phyloP scores from a whole-genome alignment of 148 eudicot species.

The Cornus florida region DNA sequence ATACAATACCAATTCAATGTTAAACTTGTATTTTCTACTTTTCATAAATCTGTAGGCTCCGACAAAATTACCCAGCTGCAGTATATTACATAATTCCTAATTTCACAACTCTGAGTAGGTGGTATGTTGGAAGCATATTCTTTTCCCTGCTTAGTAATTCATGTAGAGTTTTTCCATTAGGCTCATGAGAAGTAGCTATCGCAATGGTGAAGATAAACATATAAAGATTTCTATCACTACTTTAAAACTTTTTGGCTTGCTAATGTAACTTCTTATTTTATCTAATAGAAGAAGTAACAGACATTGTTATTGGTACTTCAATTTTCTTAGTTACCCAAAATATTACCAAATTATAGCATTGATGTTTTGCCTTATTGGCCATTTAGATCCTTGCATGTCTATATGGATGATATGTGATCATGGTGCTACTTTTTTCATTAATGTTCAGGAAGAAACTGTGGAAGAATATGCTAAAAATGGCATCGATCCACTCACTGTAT shows the following conservation, averaged over 20 bases:
- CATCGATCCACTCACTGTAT: slow-evolving; percentile 73
- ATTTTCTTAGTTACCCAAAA: neutral
- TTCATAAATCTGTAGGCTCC: neutral
- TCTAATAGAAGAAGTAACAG: no score
- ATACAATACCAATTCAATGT: no score
- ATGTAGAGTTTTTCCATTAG: neutral
- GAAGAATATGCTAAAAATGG: slow-evolving; percentile 59
- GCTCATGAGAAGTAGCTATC: neutral
- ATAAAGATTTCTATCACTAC: neutral
- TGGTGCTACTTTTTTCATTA: slow-evolving; percentile 12
- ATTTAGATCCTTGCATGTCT: neutral
- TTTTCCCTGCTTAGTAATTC: neutral
- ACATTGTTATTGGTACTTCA: no score
- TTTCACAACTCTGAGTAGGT: neutral
- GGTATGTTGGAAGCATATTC: neutral
- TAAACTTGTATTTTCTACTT: no score
- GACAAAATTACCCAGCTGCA: neutral
- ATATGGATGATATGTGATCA: neutral
- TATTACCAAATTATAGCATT: neutral
- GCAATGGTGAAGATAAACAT: neutral
- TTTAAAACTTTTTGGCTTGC: neutral
- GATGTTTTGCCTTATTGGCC: neutral
- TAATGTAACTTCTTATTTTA: neutral
- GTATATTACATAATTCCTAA: no score
- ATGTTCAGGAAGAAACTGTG: slow-evolving; percentile 69